phyloP scores from a whole-genome alignment of 441 rosid genomes.

The Erysimum cheiri region DNA sequence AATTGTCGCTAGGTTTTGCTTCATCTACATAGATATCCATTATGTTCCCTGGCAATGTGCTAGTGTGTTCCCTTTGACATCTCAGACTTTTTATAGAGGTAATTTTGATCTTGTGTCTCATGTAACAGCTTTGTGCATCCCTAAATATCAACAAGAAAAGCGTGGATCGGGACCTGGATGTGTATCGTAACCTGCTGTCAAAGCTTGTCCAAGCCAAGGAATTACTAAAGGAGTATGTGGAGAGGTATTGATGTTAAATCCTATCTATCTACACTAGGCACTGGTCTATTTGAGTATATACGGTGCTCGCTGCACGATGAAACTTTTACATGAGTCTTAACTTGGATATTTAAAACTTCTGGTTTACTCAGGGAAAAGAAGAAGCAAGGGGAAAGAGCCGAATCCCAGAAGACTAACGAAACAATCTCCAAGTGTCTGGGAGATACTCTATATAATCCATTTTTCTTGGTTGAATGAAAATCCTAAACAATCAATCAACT shows the following conservation, averaged over 20 bases:
- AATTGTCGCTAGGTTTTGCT: neutral
- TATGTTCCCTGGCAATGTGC: constrained; percentile 7
- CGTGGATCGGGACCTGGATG: constrained; percentile 97
- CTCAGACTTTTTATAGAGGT: constrained; percentile 16
- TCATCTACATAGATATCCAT: constrained; percentile 1
- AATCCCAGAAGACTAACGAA: constrained; percentile 79
- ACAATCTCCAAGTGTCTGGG: constrained; percentile 71
- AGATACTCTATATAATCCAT: constrained; percentile 48
- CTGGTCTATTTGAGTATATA: constrained; percentile 14
- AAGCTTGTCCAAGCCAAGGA: constrained; percentile 98
- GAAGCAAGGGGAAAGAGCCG: constrained; percentile 78
- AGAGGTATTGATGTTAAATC: constrained; percentile 60
- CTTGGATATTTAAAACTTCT: constrained; percentile 20
- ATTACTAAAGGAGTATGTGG: constrained; percentile 89
- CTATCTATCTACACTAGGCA: neutral
- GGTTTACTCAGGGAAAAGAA: constrained; percentile 81
- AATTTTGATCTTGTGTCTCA: constrained; percentile 36
- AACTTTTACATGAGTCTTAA: constrained; percentile 2
- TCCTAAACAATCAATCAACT: constrained; percentile 29
- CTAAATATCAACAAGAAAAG: constrained; percentile 84
- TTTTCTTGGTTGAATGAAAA: constrained; percentile 34
- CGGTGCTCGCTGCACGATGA: neutral
- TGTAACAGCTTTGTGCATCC: constrained; percentile 87
- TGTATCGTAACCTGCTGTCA: constrained; percentile 89
- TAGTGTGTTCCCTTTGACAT: neutral